Percentiles rank a stretch among this genome's conserved stretches.
These are phyloP conservation scores for Candida krabiensis DNA, from an alignment of 805 yeast species.

Conservation along the genomic window DNA sequence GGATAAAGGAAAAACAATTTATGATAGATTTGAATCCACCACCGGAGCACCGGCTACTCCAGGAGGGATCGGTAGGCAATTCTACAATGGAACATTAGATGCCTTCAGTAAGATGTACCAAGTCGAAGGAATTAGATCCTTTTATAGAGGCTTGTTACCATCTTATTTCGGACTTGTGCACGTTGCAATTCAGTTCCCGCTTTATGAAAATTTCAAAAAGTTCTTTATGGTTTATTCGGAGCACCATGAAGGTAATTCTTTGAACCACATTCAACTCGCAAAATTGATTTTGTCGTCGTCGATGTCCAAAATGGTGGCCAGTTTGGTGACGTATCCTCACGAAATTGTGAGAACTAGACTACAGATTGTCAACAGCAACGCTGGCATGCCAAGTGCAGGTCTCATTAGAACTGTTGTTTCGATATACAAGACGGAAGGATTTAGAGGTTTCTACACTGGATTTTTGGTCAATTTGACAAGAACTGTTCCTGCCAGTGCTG, in stretches of 20 bases:
- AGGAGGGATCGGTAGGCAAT: constrained; percentile 25
- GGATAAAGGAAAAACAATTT: constrained; percentile 41
- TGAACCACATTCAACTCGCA: constrained; percentile 26
- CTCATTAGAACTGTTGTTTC: constrained; percentile 33
- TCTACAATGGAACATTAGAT: constrained; percentile 77
- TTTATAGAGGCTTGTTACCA: constrained; percentile 88
- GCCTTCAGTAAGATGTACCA: constrained; percentile 78
- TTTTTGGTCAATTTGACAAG: constrained; percentile 81
- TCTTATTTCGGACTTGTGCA: constrained; percentile 88
- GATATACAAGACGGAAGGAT: constrained; percentile 66
- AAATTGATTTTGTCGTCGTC: constrained; percentile 68
- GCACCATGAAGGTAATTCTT: constrained; percentile 5
- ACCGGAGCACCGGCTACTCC: constrained; percentile 22
- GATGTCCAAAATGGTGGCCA: constrained; percentile 83
- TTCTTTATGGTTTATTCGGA: constrained; percentile 35
- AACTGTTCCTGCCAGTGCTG: constrained; percentile 93
- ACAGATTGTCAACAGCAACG: constrained; percentile 53
- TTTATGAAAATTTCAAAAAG: constrained; percentile 77
- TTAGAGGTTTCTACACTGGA: constrained; percentile 85
- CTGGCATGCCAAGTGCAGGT: constrained; percentile 24
- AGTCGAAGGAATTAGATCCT: constrained; percentile 76
- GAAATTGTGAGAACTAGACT: constrained; percentile 90
- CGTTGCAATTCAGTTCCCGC: constrained; percentile 95
- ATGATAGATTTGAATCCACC: constrained; percentile 31
- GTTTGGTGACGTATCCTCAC: constrained; percentile 90